These are phyloP conservation scores for Cyberlindnera galapagoensis DNA, from an alignment of 805 yeast species.

Conservation along the genomic window DNA sequence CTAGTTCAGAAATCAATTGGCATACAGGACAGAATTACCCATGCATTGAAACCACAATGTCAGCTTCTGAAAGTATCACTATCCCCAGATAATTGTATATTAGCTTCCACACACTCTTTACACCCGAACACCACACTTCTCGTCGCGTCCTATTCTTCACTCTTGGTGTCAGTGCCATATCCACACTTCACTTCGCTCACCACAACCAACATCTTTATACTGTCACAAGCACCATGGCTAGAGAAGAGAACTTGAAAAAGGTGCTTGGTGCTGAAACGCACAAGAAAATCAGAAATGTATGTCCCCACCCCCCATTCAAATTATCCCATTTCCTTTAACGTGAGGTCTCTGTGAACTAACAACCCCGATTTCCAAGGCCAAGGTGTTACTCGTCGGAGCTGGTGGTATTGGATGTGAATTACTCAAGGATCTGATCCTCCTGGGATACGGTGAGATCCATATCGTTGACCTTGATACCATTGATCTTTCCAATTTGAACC, in stretches of 20 bases:
- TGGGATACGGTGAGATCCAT: constrained; percentile 83
- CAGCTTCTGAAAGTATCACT: too few species aligned
- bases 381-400: constrained; percentile 83
- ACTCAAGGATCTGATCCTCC: constrained; percentile 67
- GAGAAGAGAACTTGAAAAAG: constrained; percentile 12
- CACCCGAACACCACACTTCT: too few species aligned
- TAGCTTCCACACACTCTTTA: too few species aligned
- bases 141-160: too few species aligned
- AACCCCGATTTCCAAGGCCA: constrained; percentile 26
- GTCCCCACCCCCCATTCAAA: constrained; percentile 3
- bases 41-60: too few species aligned
- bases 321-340: neutral
- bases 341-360: neutral
- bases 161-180: too few species aligned
- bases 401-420: constrained; percentile 97
- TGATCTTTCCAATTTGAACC: constrained; percentile 83
- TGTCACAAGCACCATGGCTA: too few species aligned
- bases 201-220: too few species aligned
- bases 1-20: too few species aligned
- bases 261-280: constrained; percentile 14
- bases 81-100: too few species aligned
- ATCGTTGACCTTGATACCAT: constrained; percentile 94
- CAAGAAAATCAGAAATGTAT: constrained; percentile 10
- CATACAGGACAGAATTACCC: too few species aligned
- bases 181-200: too few species aligned